Evolutionary conservation across 208 protist genomes (phyloP), one percentile per base, ranked within the genome.

Genomic region (Vickermania spadyakhi): DNA sequence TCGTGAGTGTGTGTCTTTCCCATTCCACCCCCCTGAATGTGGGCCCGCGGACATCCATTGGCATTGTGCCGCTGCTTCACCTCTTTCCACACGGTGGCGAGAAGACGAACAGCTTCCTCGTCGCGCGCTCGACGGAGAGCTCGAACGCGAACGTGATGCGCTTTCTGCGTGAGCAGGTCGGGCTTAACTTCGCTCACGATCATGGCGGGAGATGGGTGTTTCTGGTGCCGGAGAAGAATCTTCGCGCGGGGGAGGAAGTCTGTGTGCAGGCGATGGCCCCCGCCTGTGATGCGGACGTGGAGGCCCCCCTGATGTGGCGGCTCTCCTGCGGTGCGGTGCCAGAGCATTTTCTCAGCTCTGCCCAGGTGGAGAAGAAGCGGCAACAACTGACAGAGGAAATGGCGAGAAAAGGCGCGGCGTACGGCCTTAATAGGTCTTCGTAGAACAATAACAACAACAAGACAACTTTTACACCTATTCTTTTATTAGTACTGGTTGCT

Each of bases 21-120:
- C 89, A 95, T 50, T 81, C 89, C 53, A 95, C 89, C 11, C 85
- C 89, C 23, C 77, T 95, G 2, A 70, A 68, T 7, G 80, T 95
- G 31, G 82, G 77, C 22, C 57, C 84, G 0, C 66, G 71, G 7
- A 63, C 72, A 4, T 92, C 85, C 0, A 92, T 95, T 50, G 89
- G 89, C 4, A 79, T 95, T 36, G 75, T 95, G 31, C 89, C 89
- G 0, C 7, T 95, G 4, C 77, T 95, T n/a, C 89, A 95, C 58
- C 52, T 92, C 1, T 89, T 95, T 58, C 85, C 89, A 2, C 89
- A 95, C 62, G 89, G 89, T 3, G 89, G 89, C 1, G 70, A 59
- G 25, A 56, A 53, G 0, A 91, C 85, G 13, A 95, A 95, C 58
- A 51, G 70, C 0, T 86, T 79, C 66, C 55, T 91, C 18, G 71